Evolutionary conservation across 2,329 filamentous ascomycete species (phyloP), one percentile per base, ranked within the genome.

Genomic region (Sarocladium brachiariae): DNA sequence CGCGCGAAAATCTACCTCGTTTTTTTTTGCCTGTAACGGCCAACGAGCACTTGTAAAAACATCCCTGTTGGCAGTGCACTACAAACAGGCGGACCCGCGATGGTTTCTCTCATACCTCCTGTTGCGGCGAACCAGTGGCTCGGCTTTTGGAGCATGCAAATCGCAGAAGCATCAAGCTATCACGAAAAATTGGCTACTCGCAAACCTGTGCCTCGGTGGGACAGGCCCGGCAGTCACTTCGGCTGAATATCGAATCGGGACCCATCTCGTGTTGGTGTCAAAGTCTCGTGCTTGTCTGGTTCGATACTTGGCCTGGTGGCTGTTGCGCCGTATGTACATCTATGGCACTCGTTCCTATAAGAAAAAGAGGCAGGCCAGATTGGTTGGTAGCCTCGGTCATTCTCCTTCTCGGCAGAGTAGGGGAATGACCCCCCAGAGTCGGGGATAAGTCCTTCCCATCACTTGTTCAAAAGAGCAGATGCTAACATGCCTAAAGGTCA

Each of bases 211-310:
- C n/a, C 16, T 33, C 43, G 24, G 14, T 33, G 27, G 43, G 43
- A 47, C 43, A 47, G 43, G 43, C 27, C 43, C 43, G 16, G 43
- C 4, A 30, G 43, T 33, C 43, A 47, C n/a, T 18, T 16, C 10
- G 39, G 11, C 43, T 47, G n/a, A n/a, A 16, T 27, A n/a, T 25
- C 21, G 25, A 25, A 25, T 47, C 43, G 43, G 89, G 88, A 89
- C 87, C 87, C 89, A 89, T 89, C 87, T 81, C 66, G 84, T 80
- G 87, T 90, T 89, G 87, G 87, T 74, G 84, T 95, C 89, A 95
- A 89, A 90, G 89, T 75, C 83, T 89, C 74, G 88, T 77, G 79
- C 89, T 92, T 91, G 87, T 92, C 88, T 73, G 78, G 73, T 55
- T 50, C 43, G 61, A 58, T 53, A 51, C n/a, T 19, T 25, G 33